These are phyloP conservation scores for Pelargonium australe DNA, from an alignment of 441 rosid species.

Conservation along the genomic window DNA sequence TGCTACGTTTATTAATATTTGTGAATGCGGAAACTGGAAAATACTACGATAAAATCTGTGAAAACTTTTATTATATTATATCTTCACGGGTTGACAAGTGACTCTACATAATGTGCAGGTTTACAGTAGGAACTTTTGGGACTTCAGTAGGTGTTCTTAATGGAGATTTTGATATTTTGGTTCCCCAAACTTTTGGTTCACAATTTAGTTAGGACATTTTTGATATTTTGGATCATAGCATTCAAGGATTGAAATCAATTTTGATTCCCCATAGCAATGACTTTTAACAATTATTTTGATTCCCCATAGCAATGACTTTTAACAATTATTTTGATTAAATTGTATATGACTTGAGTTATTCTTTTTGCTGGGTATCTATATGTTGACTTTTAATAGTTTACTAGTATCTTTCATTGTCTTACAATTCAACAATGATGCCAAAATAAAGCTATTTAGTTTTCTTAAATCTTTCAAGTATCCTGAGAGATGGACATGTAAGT, in stretches of 20 bases:
- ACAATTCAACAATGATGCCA: neutral
- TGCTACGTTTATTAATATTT: neutral
- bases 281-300: constrained; percentile 24
- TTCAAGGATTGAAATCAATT: constrained; percentile 16
- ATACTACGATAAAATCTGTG: neutral
- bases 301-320: constrained; percentile 16
- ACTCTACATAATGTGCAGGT: constrained; percentile 29
- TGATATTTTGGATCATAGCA: constrained; percentile 25
- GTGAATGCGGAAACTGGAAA: neutral
- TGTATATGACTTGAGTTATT: constrained; percentile 28
- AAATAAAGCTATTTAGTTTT: neutral
- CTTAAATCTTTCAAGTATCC: neutral
- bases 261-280: constrained; percentile 12
- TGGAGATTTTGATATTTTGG: constrained; percentile 29
- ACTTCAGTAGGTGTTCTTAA: constrained; percentile 11
- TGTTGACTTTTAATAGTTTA: constrained; percentile 1
- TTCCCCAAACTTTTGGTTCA: constrained; percentile 1
- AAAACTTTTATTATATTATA: constrained; percentile 2
- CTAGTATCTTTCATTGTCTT: neutral
- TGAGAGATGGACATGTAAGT: too few relatives aligned
- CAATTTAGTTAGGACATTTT: constrained; percentile 19
- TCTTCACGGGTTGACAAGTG: constrained; percentile 11
- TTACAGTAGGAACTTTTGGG: constrained; percentile 14
- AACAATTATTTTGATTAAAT: constrained; percentile 26
- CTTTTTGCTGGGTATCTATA: constrained; percentile 13